Evolutionary conservation across 306 rosid genomes (phyloP).

Genomic region (Arachis stenosperma): DNA sequence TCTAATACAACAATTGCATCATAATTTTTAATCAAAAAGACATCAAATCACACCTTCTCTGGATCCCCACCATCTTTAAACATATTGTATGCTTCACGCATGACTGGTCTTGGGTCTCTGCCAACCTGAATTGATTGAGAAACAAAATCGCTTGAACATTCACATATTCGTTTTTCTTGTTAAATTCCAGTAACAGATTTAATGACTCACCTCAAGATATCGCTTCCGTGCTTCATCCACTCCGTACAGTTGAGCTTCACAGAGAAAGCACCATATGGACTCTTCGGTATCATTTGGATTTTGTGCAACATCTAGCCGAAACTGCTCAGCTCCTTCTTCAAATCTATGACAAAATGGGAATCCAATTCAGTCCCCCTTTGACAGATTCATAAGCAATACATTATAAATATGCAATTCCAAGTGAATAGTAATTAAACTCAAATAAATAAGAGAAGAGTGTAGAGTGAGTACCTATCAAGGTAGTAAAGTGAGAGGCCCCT

Average conservation of each 20-base stretch:
- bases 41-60: slow-evolving; percentile 57
- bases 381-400: slow-evolving; percentile 6
- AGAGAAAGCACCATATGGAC: slow-evolving; percentile 93
- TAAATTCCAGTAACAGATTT: slow-evolving; percentile 1
- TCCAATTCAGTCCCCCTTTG: slow-evolving; percentile 19
- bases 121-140: slow-evolving; percentile 73
- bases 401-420: background rate
- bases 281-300: slow-evolving; percentile 95
- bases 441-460: background rate
- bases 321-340: slow-evolving; percentile 94
- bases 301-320: slow-evolving; percentile 89
- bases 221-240: slow-evolving; percentile 71
- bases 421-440: too few species aligned
- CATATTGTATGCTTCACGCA: slow-evolving; percentile 79
- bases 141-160: slow-evolving; percentile 2
- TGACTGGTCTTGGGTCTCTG: slow-evolving; percentile 75
- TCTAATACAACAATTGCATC: slow-evolving; percentile 12
- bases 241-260: slow-evolving; percentile 90
- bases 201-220: slow-evolving; percentile 72
- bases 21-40: slow-evolving; percentile 8
- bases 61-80: slow-evolving; percentile 91
- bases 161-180: slow-evolving; percentile 1
- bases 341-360: slow-evolving; percentile 49
- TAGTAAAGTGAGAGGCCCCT: slow-evolving; percentile 91
- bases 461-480: slow-evolving; percentile 62